Conservation (phyloP, 306 rosid species). For the Trifolium subterraneum region DNA sequence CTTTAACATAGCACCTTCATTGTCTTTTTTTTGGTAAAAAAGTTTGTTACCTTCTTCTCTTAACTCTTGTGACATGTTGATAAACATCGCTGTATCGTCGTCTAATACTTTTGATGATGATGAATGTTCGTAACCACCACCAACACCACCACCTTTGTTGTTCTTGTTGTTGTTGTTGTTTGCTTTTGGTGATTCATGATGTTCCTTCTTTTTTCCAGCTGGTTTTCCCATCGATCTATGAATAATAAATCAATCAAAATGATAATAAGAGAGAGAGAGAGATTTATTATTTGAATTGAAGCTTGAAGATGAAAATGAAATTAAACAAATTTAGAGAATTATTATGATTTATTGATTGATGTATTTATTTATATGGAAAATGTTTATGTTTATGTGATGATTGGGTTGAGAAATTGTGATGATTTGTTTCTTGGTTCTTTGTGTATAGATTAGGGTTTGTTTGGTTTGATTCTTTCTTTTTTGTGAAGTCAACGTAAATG, state of each 20-base stretch:
- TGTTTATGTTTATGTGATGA: too few species aligned
- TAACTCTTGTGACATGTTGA: conserved; percentile 85
- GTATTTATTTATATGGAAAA: too few species aligned
- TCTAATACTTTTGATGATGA: conserved; percentile 64
- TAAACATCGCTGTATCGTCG: conserved; percentile 85
- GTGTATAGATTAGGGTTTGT: neutral
- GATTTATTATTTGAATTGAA: neutral
- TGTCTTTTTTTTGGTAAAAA: conserved; percentile 64
- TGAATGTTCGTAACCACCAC: conserved; percentile 45
- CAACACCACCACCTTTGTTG: conserved; percentile 32
- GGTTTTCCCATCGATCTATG: conserved; percentile 80
- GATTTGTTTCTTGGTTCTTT: neutral
- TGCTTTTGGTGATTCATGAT: conserved; percentile 47
- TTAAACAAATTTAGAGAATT: neutral
- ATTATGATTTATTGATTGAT: too few species aligned
- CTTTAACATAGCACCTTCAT: conserved; percentile 81
- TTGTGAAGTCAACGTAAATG: neutral
- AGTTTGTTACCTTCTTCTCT: conserved; percentile 78
- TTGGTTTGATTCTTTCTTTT: neutral
- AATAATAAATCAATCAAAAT: neutral
- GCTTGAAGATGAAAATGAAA: neutral
- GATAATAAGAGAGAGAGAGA: neutral
- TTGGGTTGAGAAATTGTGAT: neutral
- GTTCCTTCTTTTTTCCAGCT: conserved; percentile 70
- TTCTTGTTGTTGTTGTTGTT: conserved; percentile 7